phyloP scores from a whole-genome alignment of 345 rosid genomes.

The Schrenkiella parvula region DNA sequence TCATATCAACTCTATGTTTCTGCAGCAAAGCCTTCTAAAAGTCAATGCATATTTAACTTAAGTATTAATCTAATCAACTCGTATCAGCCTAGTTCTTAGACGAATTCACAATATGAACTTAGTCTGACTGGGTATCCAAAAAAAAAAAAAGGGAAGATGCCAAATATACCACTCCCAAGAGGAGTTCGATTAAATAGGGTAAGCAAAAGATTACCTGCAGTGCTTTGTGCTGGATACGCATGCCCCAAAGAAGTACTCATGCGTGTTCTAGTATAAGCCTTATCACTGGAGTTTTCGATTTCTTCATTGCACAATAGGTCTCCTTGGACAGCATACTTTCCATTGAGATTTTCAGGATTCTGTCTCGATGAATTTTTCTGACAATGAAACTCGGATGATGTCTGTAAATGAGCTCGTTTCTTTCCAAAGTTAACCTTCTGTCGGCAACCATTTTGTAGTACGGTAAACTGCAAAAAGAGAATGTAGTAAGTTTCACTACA shows the following conservation, averaged over 20 bases:
- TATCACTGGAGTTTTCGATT: slow-evolving; percentile 19
- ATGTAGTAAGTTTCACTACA: neutral
- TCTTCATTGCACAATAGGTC: slow-evolving; percentile 14
- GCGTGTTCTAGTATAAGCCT: slow-evolving; percentile 21
- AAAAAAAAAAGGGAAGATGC: neutral
- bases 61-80: neutral
- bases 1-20: slow-evolving; percentile 15
- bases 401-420: slow-evolving; percentile 34
- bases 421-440: slow-evolving; percentile 38
- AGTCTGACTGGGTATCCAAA: neutral
- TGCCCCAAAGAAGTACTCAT: slow-evolving; percentile 27
- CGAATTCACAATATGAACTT: neutral
- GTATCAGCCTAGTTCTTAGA: neutral
- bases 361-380: slow-evolving; percentile 17
- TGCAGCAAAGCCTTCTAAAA: slow-evolving; percentile 17
- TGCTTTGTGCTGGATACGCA: slow-evolving; percentile 24
- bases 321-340: slow-evolving; percentile 19
- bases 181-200: neutral
- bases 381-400: slow-evolving; percentile 39
- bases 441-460: slow-evolving; percentile 41
- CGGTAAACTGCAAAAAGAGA: slow-evolving; percentile 39
- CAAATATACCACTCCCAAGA: neutral
- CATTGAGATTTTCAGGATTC: slow-evolving; percentile 8
- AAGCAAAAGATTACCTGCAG: slow-evolving; percentile 42
- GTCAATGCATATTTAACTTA: slow-evolving; percentile 7